These are phyloP conservation scores for Exophiala mesophila DNA, from an alignment of 2,329 filamentous ascomycete genomes.

Conservation along the genomic window DNA sequence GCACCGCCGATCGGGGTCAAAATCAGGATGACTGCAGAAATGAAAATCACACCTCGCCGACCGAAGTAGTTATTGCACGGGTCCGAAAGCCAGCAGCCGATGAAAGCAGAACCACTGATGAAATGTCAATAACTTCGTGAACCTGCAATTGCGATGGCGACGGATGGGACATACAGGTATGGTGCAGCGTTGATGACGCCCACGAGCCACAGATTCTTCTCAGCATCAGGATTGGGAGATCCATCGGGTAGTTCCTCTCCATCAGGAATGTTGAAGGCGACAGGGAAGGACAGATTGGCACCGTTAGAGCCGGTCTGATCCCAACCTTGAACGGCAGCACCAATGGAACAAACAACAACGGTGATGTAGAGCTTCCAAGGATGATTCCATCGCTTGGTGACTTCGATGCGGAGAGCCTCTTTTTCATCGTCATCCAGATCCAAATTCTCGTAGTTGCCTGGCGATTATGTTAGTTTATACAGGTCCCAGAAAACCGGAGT, in stretches of 20 bases:
- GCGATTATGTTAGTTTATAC: neutral
- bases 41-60: conserved; percentile 29
- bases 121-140: too few species aligned
- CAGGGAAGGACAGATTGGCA: conserved; percentile 40
- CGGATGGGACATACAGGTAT: conserved; percentile 47
- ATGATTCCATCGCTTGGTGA: conserved; percentile 34
- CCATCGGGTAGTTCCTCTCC: conserved; percentile 12
- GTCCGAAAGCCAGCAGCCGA: conserved; percentile 36
- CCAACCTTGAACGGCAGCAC: conserved; percentile 42
- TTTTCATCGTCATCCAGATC: conserved; percentile 33
- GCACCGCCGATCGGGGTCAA: conserved; percentile 29
- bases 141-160: too few species aligned
- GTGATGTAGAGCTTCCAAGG: conserved; percentile 35
- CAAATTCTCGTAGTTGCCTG: conserved; percentile 24
- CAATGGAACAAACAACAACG: conserved; percentile 39
- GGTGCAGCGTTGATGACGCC: conserved; percentile 44
- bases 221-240: conserved; percentile 20
- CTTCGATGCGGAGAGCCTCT: conserved; percentile 32
- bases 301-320: conserved; percentile 44
- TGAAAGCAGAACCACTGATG: conserved; percentile 58
- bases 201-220: conserved; percentile 36
- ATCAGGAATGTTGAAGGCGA: conserved; percentile 32
- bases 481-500: neutral
- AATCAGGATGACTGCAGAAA: conserved; percentile 31
- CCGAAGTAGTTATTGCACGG: conserved; percentile 30